These are phyloP conservation scores for Chaetoscypha palmicola DNA, from an alignment of 2,329 filamentous ascomycete genomes.

Conservation along the genomic window DNA sequence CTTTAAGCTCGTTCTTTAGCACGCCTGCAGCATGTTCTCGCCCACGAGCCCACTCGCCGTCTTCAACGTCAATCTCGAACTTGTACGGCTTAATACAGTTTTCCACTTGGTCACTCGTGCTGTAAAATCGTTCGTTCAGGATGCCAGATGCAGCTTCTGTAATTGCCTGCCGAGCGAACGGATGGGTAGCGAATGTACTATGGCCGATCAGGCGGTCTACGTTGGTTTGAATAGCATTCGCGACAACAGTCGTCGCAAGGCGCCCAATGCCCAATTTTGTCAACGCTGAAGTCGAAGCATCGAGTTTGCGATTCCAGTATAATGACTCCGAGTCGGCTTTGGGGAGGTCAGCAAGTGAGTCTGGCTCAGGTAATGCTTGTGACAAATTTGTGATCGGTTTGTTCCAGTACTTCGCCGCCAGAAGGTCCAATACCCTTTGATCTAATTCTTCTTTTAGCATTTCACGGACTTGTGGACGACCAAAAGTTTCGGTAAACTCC, in stretches of 20 bases:
- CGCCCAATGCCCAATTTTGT: conserved; percentile 93
- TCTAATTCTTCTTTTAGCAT: conserved; percentile 89
- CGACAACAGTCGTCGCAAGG: conserved; percentile 84
- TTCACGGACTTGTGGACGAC: conserved; percentile 79
- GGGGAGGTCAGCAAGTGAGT: conserved; percentile 70
- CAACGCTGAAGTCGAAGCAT: conserved; percentile 80
- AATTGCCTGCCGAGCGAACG: conserved; percentile 89
- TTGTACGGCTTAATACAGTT: conserved; percentile 99
- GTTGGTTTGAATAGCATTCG: conserved; percentile 76
- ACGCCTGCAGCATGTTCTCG: conserved; percentile 74
- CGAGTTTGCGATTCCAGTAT: conserved; percentile 91
- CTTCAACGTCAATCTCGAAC: conserved; percentile 92
- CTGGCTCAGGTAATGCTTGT: conserved; percentile 56
- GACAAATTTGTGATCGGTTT: conserved; percentile 83
- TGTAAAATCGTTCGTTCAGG: conserved; percentile 89
- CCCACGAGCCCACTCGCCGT: conserved; percentile 78
- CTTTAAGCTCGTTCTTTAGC: conserved; percentile 79
- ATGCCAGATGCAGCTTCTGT: conserved; percentile 84
- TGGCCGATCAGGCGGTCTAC: conserved; percentile 70
- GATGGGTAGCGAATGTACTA: conserved; percentile 83
- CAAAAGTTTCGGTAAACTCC: conserved; percentile 83
- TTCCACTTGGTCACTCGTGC: conserved; percentile 94
- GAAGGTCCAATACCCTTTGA: conserved; percentile 85
- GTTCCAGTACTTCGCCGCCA: conserved; percentile 96
- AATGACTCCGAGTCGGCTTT: conserved; percentile 78